phyloP scores from a whole-genome alignment of 2,329 filamentous ascomycete genomes.

The Trichoderma endophyticum region DNA sequence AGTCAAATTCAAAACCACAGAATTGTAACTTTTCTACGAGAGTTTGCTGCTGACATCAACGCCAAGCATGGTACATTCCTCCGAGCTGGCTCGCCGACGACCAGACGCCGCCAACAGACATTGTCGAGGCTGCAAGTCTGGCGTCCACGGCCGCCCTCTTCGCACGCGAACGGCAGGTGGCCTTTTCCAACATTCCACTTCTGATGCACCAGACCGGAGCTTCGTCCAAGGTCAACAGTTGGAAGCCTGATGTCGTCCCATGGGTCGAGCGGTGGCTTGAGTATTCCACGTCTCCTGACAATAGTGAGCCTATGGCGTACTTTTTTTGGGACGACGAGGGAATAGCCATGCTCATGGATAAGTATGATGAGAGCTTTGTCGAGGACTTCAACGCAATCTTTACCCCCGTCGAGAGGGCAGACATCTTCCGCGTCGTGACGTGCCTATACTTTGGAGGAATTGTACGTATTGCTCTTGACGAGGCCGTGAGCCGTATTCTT shows the following conservation, averaged over 20 bases:
- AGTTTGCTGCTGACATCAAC: background rate
- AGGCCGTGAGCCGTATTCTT: too few species aligned
- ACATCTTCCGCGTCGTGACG: conserved; percentile 25
- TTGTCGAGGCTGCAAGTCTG: conserved; percentile 24
- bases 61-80: conserved; percentile 26
- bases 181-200: conserved; percentile 27
- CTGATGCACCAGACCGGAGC: conserved; percentile 27
- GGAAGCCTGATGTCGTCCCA: conserved; percentile 22
- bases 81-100: conserved; percentile 21
- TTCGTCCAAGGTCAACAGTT: conserved; percentile 18
- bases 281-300: conserved; percentile 14
- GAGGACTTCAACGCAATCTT: conserved; percentile 21
- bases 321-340: conserved; percentile 27
- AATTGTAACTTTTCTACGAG: background rate
- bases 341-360: conserved; percentile 22
- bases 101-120: conserved; percentile 20
- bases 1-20: background rate
- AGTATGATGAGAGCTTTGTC: conserved; percentile 22
- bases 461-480: conserved; percentile 20
- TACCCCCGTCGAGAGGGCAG: conserved; percentile 24
- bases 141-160: conserved; percentile 22
- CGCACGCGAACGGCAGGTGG: conserved; percentile 19
- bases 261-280: conserved; percentile 26
- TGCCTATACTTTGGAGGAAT: conserved; percentile 27
- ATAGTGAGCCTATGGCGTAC: conserved; percentile 24